Conservation (phyloP, 345 rosid genomes). For the Citrus hindsii region DNA sequence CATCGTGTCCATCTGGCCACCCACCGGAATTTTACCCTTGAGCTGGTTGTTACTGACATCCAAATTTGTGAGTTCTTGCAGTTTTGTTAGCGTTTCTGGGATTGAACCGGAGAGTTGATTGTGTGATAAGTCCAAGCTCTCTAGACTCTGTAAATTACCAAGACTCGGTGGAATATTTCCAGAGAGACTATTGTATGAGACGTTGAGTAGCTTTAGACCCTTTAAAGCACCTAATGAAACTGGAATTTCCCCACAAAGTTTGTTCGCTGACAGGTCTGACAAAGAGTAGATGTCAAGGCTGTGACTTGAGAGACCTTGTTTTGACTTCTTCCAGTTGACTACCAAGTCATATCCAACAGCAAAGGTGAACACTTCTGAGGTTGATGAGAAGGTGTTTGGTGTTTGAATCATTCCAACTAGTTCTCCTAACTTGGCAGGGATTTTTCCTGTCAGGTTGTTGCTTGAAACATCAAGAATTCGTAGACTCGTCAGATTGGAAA, state of each 20-base stretch:
- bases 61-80: conserved; percentile 21
- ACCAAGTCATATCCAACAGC: conserved; percentile 18
- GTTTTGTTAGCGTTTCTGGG: conserved; percentile 21
- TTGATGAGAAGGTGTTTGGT: conserved; percentile 1
- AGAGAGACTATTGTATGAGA: conserved; percentile 26
- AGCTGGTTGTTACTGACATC: conserved; percentile 32
- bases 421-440: conserved; percentile 24
- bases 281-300: conserved; percentile 32
- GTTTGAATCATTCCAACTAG: conserved; percentile 28
- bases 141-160: conserved; percentile 25
- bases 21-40: conserved; percentile 29
- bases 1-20: conserved; percentile 36
- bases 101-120: conserved; percentile 25
- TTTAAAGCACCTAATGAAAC: conserved; percentile 22
- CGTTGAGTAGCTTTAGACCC: conserved; percentile 26
- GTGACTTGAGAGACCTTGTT: conserved; percentile 27
- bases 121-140: conserved; percentile 38
- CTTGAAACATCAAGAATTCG: conserved; percentile 31
- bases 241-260: conserved; percentile 24
- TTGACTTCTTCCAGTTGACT: conserved; percentile 28
- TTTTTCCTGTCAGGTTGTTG: conserved; percentile 25
- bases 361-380: conserved; percentile 14
- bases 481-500: conserved; percentile 25
- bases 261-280: conserved; percentile 29
- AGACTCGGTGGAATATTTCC: conserved; percentile 24